phyloP scores from a whole-genome alignment of 1,284 basidiomycete species.

The Sphaerobolus stellatus region DNA sequence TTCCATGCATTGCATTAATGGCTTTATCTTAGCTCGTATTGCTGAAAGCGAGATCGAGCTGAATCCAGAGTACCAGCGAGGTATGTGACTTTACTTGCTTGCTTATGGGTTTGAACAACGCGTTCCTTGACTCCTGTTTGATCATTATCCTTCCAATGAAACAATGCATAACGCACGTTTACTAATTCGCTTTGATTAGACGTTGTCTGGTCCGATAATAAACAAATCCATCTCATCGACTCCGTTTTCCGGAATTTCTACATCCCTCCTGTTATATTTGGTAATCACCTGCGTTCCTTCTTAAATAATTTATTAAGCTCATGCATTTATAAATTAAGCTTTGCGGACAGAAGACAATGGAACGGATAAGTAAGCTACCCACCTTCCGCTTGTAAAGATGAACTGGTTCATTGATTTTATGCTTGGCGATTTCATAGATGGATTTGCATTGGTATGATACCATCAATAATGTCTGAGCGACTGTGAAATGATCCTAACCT shows the following conservation, averaged over 20 bases:
- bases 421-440: slow-evolving; percentile 1
- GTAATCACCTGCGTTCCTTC: slow-evolving; percentile 20
- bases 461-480: neutral
- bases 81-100: slow-evolving; percentile 33
- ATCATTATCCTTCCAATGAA: neutral
- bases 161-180: neutral
- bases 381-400: neutral
- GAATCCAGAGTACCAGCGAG: slow-evolving; percentile 75
- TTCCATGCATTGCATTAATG: slow-evolving; percentile 2
- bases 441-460: slow-evolving; percentile 8
- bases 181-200: slow-evolving; percentile 38
- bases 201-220: slow-evolving; percentile 68
- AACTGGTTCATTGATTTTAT: neutral
- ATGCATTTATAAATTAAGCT: slow-evolving; percentile 7
- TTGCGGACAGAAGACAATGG: slow-evolving; percentile 12
- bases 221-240: slow-evolving; percentile 71
- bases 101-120: too few relatives aligned
- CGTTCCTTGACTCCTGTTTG: neutral
- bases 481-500: neutral
- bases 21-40: slow-evolving; percentile 54
- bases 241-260: slow-evolving; percentile 74
- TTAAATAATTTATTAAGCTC: neutral
- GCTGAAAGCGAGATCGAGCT: slow-evolving; percentile 57
- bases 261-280: slow-evolving; percentile 73
- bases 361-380: slow-evolving; percentile 4